Evolutionary conservation across 352 stramenopile species (phyloP).

Genomic region (Globisporangium emineosum): DNA sequence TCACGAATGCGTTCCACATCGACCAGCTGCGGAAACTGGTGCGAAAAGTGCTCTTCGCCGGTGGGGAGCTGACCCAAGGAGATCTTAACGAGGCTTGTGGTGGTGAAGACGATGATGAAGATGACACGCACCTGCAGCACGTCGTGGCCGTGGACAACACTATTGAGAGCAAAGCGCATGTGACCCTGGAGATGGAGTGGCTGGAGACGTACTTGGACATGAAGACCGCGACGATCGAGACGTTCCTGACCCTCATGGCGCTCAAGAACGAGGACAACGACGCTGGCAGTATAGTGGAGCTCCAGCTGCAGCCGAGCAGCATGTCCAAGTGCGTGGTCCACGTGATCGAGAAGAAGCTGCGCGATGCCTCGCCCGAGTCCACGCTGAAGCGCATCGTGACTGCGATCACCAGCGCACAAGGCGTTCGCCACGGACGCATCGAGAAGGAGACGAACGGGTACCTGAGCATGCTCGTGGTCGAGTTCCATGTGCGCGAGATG

Average conservation of each 20-base stretch:
- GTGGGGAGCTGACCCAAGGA: neutral
- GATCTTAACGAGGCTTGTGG: neutral
- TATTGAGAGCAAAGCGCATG: neutral
- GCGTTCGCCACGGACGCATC: conserved; percentile 17
- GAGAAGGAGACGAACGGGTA: conserved; percentile 59
- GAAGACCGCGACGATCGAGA: conserved; percentile 72
- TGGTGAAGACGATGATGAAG: neutral
- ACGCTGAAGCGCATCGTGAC: conserved; percentile 35
- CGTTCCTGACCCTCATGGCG: conserved; percentile 65
- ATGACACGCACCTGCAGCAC: conserved; percentile 12
- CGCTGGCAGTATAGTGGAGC: conserved; percentile 6
- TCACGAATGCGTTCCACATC: conserved; percentile 59
- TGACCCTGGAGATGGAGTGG: conserved; percentile 58
- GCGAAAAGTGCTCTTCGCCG: conserved; percentile 31
- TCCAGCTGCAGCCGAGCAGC: conserved; percentile 40
- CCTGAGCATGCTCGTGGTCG: conserved; percentile 41
- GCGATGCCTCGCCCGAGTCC: conserved; percentile 28
- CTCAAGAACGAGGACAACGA: conserved; percentile 29
- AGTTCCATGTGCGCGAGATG: conserved; percentile 59
- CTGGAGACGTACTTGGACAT: conserved; percentile 66
- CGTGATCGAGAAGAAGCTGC: conserved; percentile 49
- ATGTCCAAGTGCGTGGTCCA: conserved; percentile 57
- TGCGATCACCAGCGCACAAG: conserved; percentile 13
- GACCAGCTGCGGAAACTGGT: conserved; percentile 52
- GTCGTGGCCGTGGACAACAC: conserved; percentile 22